Evolutionary conservation across 306 rosid species (phyloP).

Genomic region (Trifolium fragiferum): DNA sequence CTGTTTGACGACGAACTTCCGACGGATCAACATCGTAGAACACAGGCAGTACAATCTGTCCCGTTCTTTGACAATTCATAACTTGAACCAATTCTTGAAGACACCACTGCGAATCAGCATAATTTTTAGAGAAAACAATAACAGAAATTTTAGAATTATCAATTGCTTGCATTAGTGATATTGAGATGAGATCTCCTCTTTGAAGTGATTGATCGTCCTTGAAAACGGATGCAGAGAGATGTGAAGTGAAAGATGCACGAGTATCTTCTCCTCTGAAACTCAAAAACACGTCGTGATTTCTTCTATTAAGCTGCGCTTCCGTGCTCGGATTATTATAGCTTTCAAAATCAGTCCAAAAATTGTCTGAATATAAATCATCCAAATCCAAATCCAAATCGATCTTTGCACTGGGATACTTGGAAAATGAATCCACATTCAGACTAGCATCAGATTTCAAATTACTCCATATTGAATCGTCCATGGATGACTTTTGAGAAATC

Average conservation of each 20-base stretch:
- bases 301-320: too few relatives aligned
- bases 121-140: constrained; percentile 17
- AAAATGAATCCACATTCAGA: too few relatives aligned
- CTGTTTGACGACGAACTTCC: neutral
- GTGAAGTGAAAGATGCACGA: constrained; percentile 1
- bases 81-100: neutral
- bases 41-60: neutral
- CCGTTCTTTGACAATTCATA: neutral
- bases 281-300: neutral
- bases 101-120: neutral
- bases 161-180: neutral
- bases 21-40: constrained; percentile 29
- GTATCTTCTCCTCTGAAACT: constrained; percentile 26
- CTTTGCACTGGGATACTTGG: too few relatives aligned
- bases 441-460: too few relatives aligned
- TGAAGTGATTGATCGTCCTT: neutral
- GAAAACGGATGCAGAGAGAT: neutral
- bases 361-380: too few relatives aligned
- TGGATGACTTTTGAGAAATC: too few relatives aligned
- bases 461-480: too few relatives aligned
- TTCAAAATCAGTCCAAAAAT: too few relatives aligned
- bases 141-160: neutral
- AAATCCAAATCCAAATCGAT: too few relatives aligned
- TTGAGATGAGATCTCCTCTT: neutral
- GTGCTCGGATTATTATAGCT: too few relatives aligned